Conservation (phyloP, 257 asterid genomes). For the Handroanthus guayacan region DNA sequence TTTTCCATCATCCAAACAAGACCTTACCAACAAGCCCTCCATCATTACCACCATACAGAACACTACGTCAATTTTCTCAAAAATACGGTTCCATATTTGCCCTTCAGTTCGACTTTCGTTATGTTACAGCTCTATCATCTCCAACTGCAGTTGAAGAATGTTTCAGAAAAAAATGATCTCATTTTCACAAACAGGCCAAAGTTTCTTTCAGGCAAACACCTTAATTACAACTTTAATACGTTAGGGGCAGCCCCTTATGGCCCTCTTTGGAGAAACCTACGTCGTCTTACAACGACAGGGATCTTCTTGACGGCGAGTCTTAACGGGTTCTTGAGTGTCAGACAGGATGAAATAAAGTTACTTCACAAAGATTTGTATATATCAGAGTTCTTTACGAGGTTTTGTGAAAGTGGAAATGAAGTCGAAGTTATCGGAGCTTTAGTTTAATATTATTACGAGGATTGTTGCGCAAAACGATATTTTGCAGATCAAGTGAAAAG, state of each 20-base stretch:
- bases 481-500: slow-evolving; percentile 18
- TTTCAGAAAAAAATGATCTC: slow-evolving; percentile 35
- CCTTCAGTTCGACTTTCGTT: slow-evolving; percentile 13
- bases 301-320: slow-evolving; percentile 27
- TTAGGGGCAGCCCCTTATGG: slow-evolving; percentile 36
- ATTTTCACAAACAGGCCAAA: slow-evolving; percentile 32
- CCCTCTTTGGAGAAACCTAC: slow-evolving; percentile 36
- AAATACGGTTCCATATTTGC: slow-evolving; percentile 23
- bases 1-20: background rate
- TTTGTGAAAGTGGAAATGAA: slow-evolving; percentile 33
- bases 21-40: slow-evolving; percentile 23
- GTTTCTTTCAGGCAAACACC: slow-evolving; percentile 24
- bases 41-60: slow-evolving; percentile 11
- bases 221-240: slow-evolving; percentile 33
- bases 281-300: slow-evolving; percentile 19
- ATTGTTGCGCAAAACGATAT: slow-evolving; percentile 33
- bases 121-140: slow-evolving; percentile 17
- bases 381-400: background rate
- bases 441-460: slow-evolving; percentile 34
- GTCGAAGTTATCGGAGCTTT: slow-evolving; percentile 18
- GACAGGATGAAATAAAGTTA: slow-evolving; percentile 27
- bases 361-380: slow-evolving; percentile 12
- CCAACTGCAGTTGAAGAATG: slow-evolving; percentile 31
- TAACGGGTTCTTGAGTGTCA: background rate
- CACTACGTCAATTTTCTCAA: background rate